phyloP scores from a whole-genome alignment of 805 yeast genomes.

The Zygotorulaspora danielsina region DNA sequence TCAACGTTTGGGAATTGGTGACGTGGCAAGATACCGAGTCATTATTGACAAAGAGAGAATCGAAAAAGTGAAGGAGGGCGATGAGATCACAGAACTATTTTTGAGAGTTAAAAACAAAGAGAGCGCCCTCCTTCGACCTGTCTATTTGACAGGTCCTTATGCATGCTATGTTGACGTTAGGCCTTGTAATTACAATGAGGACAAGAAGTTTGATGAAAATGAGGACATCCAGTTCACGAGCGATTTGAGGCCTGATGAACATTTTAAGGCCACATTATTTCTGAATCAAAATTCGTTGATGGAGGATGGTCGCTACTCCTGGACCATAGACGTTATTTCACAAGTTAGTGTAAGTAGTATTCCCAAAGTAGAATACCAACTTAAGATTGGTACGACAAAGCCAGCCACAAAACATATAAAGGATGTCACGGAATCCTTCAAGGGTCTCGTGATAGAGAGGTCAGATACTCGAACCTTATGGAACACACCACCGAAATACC shows the following conservation, averaged over 20 bases:
- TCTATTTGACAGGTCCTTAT: conserved; percentile 86
- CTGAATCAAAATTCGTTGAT: conserved; percentile 42
- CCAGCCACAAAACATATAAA: conserved; percentile 14
- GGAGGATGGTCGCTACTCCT: conserved; percentile 44
- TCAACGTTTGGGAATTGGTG: conserved; percentile 29
- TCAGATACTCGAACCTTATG: conserved; percentile 68
- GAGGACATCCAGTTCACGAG: conserved; percentile 45
- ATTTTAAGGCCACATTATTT: conserved; percentile 52
- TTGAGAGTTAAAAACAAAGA: conserved; percentile 67
- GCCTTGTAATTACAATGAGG: conserved; percentile 58
- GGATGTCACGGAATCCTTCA: conserved; percentile 10
- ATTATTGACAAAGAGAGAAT: conserved; percentile 20
- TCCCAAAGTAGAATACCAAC: conserved; percentile 63
- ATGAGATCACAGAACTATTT: conserved; percentile 19
- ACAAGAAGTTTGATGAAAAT: conserved; percentile 36
- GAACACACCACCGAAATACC: conserved; percentile 57
- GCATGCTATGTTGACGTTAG: conserved; percentile 77
- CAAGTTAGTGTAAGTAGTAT: conserved; percentile 71
- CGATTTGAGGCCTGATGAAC: conserved; percentile 67
- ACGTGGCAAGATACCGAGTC: conserved; percentile 27
- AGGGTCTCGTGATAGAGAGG: conserved; percentile 29
- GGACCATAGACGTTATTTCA: conserved; percentile 78
- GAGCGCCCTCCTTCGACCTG: conserved; percentile 68
- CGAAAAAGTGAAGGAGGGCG: conserved; percentile 9
- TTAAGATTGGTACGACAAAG: conserved; percentile 51